phyloP scores from a whole-genome alignment of 305 asterid species.

The Solanum hybrid region DNA sequence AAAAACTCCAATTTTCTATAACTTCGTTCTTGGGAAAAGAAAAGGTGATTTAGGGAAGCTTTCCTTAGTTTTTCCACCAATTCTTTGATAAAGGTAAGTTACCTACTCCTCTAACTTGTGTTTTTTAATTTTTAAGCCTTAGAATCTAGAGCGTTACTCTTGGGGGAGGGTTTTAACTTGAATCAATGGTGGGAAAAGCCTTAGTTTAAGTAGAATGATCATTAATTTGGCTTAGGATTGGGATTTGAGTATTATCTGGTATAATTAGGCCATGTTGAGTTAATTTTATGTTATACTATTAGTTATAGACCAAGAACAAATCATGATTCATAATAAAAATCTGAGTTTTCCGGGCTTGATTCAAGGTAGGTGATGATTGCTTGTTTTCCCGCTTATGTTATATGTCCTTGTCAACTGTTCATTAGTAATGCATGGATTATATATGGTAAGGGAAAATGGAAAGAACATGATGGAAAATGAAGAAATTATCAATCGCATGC shows the following conservation, averaged over 20 bases:
- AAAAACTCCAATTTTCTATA: background rate
- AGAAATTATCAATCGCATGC: too few species aligned
- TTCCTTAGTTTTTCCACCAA: background rate
- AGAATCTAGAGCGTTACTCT: background rate
- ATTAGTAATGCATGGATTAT: background rate
- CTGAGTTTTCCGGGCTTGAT: background rate
- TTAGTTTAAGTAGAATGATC: background rate
- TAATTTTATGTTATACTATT: too few species aligned
- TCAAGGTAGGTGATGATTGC: background rate
- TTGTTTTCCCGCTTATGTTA: background rate
- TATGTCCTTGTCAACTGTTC: background rate
- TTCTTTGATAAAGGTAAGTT: background rate
- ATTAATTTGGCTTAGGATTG: background rate
- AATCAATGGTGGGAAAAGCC: background rate
- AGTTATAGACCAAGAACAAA: background rate
- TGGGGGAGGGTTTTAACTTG: background rate
- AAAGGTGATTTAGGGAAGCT: background rate
- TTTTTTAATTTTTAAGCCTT: background rate
- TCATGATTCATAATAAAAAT: background rate
- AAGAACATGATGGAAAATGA: background rate
- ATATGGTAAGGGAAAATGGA: background rate
- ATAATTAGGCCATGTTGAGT: background rate
- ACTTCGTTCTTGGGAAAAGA: background rate
- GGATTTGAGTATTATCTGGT: background rate
- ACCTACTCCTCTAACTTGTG: background rate